Percentiles rank a stretch among this genome's conserved stretches.
Conservation (phyloP, 1,284 basidiomycete species). For the Fistulinella cinereoalba region DNA sequence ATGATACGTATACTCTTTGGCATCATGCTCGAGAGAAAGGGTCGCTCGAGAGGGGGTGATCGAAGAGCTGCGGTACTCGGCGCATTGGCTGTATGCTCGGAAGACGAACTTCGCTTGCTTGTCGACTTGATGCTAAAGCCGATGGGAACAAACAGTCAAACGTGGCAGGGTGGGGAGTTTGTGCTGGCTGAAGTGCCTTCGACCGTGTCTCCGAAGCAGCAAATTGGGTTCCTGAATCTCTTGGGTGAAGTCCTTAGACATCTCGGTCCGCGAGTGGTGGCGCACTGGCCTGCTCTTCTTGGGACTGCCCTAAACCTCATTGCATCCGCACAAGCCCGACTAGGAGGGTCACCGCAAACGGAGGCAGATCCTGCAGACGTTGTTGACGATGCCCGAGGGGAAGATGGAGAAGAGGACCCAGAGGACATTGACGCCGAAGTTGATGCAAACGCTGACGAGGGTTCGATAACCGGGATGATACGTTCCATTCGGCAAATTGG, state of each 20-base stretch:
- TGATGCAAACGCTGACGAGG: conserved; percentile 33
- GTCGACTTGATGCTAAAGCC: conserved; percentile 92
- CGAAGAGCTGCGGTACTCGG: conserved; percentile 77
- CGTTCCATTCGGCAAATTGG: conserved; percentile 79
- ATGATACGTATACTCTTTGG: conserved; percentile 85
- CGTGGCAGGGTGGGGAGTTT: conserved; percentile 27
- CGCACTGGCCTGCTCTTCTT: conserved; percentile 74
- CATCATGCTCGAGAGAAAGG: conserved; percentile 80
- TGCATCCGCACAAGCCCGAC: conserved; percentile 56
- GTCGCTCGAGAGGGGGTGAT: conserved; percentile 69
- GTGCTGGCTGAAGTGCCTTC: conserved; percentile 31
- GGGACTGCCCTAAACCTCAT: conserved; percentile 64
- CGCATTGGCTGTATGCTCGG: conserved; percentile 66
- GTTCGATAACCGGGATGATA: conserved; percentile 43
- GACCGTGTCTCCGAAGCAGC: conserved; percentile 61
- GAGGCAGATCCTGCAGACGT: conserved; percentile 20
- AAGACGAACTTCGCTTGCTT: conserved; percentile 75
- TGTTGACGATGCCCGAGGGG: conserved; percentile 30
- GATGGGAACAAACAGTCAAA: conserved; percentile 43
- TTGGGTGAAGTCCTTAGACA: conserved; percentile 83
- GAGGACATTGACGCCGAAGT: conserved; percentile 29
- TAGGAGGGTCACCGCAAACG: conserved; percentile 18
- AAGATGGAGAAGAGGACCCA: conserved; percentile 38
- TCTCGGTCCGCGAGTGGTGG: conserved; percentile 68
- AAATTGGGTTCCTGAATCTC: conserved; percentile 80